A percentile compares a stretch with the other conserved stretches of the same genome.
These are phyloP conservation scores for Naumovozyma dairenensis DNA, from an alignment of 805 yeast species.

Conservation along the genomic window DNA sequence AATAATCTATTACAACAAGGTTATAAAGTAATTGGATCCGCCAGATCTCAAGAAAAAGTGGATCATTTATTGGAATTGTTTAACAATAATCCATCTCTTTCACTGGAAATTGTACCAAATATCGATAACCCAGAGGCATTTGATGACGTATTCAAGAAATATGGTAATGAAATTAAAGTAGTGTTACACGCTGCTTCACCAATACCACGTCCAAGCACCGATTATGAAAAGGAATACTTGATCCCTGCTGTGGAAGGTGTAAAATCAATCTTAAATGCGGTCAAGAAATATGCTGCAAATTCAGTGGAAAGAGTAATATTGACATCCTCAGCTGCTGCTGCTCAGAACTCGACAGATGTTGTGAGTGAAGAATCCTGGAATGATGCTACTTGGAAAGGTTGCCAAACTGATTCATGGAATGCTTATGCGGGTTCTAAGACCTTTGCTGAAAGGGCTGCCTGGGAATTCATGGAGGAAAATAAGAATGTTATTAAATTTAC, in stretches of 20 bases:
- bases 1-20: slow-evolving; percentile 31
- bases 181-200: slow-evolving; percentile 47
- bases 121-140: slow-evolving; percentile 33
- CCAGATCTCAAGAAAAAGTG: slow-evolving; percentile 37
- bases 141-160: slow-evolving; percentile 33
- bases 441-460: slow-evolving; percentile 45
- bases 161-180: slow-evolving; percentile 32
- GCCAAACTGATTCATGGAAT: slow-evolving; percentile 11
- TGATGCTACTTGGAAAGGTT: slow-evolving; percentile 19
- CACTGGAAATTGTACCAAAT: slow-evolving; percentile 30
- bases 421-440: slow-evolving; percentile 38
- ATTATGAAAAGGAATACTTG: slow-evolving; percentile 40
- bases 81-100: slow-evolving; percentile 14
- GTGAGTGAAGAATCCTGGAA: slow-evolving; percentile 34
- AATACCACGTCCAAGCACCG: slow-evolving; percentile 25
- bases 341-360: slow-evolving; percentile 16
- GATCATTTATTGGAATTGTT: slow-evolving; percentile 28
- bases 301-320: slow-evolving; percentile 39
- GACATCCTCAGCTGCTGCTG: slow-evolving; percentile 51
- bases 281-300: slow-evolving; percentile 34
- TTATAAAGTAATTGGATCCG: slow-evolving; percentile 42
- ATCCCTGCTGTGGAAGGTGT: slow-evolving; percentile 55
- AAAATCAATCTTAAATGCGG: slow-evolving; percentile 36
- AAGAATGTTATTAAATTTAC: slow-evolving; percentile 28
- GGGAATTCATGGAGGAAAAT: slow-evolving; percentile 36